These are phyloP conservation scores for Setomelanomma holmii DNA, from an alignment of 2,329 filamentous ascomycete genomes.

Conservation along the genomic window DNA sequence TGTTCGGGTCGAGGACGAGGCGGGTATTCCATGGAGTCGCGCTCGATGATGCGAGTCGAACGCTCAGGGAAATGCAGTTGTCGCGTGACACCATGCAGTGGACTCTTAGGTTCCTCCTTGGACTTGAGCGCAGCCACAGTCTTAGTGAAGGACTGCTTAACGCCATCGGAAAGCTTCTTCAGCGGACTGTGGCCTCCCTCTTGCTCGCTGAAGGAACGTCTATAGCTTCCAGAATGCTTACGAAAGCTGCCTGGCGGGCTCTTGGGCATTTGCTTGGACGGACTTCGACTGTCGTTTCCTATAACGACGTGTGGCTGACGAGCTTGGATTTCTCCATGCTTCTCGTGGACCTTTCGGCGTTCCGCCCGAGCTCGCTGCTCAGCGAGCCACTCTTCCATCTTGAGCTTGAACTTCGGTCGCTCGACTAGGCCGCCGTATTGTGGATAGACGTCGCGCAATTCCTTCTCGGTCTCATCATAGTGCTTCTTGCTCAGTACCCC, in stretches of 20 bases:
- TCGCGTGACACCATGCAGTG: conserved; percentile 30
- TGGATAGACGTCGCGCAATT: conserved; percentile 36
- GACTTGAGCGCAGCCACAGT: conserved; percentile 7
- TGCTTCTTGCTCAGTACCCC: conserved; percentile 24
- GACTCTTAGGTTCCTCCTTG: conserved; percentile 25
- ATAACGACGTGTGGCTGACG: conserved; percentile 13
- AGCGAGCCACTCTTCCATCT: conserved; percentile 37
- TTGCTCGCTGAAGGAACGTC: neutral
- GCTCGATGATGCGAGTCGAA: neutral
- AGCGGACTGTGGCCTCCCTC: conserved; percentile 20
- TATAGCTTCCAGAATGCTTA: neutral
- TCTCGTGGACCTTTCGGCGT: conserved; percentile 16
- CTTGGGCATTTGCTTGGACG: neutral
- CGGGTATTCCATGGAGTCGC: conserved; percentile 2
- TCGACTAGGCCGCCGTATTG: conserved; percentile 42
- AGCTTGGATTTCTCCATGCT: conserved; percentile 10
- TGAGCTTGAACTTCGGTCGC: conserved; percentile 37
- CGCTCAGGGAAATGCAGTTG: conserved; percentile 17
- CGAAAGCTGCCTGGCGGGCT: neutral
- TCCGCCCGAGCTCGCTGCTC: conserved; percentile 29
- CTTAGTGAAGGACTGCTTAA: conserved; percentile 25
- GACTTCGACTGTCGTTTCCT: neutral
- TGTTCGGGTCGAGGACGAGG: conserved; percentile 11
- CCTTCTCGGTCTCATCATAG: conserved; percentile 36
- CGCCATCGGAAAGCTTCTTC: conserved; percentile 24